Percentiles rank a stretch among this genome's conserved stretches.
Conservation (phyloP, 2,329 filamentous ascomycete genomes). For the Phaeoacremonium minimum region DNA sequence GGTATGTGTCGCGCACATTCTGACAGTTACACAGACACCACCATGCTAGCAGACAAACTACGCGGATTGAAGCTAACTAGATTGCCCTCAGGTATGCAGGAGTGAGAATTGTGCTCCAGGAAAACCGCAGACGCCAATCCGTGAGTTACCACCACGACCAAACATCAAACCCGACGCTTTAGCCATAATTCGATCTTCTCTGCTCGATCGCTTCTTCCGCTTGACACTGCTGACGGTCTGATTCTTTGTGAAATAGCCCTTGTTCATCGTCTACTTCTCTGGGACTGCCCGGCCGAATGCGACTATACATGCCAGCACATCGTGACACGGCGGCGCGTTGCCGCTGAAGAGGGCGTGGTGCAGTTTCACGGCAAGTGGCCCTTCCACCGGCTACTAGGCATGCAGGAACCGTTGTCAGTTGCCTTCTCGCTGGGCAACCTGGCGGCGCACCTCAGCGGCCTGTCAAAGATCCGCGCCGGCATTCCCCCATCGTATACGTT, state of each 20-base stretch:
- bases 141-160: constrained; percentile 55
- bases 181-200: no score
- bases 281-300: constrained; percentile 91
- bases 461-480: constrained; percentile 62
- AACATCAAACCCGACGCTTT: no score
- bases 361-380: constrained; percentile 99
- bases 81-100: constrained; percentile 64
- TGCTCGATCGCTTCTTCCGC: constrained; percentile 7
- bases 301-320: constrained; percentile 98
- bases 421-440: constrained; percentile 92
- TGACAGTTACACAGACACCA: neutral
- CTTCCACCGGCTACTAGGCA: constrained; percentile 82
- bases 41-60: constrained; percentile 9
- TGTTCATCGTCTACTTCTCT: constrained; percentile 80
- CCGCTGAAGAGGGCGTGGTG: constrained; percentile 63
- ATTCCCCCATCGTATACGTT: constrained; percentile 73
- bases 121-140: constrained; percentile 56
- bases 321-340: constrained; percentile 68
- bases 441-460: constrained; percentile 75
- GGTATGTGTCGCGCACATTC: constrained; percentile 44
- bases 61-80: neutral
- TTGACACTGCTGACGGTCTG: no score
- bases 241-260: constrained; percentile 52
- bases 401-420: constrained; percentile 93
- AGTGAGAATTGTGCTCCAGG: constrained; percentile 71